Evolutionary conservation across 2,329 filamentous ascomycete genomes (phyloP).

Genomic region (Lasiodiplodia gonubiensis): DNA sequence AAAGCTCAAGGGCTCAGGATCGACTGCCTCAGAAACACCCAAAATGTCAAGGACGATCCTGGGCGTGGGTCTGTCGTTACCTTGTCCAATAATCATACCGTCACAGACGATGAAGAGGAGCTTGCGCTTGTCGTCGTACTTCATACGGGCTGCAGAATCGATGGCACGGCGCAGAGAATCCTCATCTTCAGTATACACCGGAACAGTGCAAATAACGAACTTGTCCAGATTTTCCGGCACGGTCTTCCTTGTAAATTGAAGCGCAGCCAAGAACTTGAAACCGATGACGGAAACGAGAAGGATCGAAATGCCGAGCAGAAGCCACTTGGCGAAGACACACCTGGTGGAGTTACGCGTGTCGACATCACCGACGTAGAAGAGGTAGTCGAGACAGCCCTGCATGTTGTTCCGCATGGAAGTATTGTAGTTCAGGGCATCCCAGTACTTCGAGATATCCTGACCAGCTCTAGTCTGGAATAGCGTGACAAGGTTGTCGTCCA

Average conservation of each 20-base stretch:
- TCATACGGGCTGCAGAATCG: conserved; percentile 93
- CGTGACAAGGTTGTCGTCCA: conserved; percentile 74
- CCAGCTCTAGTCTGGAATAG: conserved; percentile 81
- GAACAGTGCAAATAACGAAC: conserved; percentile 97
- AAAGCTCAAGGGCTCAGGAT: conserved; percentile 95
- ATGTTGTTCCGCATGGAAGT: conserved; percentile 66
- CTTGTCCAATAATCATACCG: conserved; percentile 99
- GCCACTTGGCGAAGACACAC: conserved; percentile 88
- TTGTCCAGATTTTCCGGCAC: conserved; percentile 96
- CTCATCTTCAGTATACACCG: conserved; percentile 97
- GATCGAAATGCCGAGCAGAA: conserved; percentile 83
- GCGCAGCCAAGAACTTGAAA: conserved; percentile 95
- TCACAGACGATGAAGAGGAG: conserved; percentile 91
- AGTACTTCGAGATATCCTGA: conserved; percentile 80
- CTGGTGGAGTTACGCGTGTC: conserved; percentile 86
- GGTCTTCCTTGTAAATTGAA: conserved; percentile 92
- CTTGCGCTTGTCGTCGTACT: conserved; percentile 98
- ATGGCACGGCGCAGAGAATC: conserved; percentile 96
- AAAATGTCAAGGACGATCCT: conserved; percentile 97
- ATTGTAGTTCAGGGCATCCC: conserved; percentile 71
- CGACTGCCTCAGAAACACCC: conserved; percentile 89
- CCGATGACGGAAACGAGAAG: conserved; percentile 80
- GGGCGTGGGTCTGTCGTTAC: conserved; percentile 94
- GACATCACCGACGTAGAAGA: conserved; percentile 91
- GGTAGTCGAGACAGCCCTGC: conserved; percentile 84